These are phyloP conservation scores for Bertia moriformis DNA, from an alignment of 2,329 filamentous ascomycete genomes.

Conservation along the genomic window DNA sequence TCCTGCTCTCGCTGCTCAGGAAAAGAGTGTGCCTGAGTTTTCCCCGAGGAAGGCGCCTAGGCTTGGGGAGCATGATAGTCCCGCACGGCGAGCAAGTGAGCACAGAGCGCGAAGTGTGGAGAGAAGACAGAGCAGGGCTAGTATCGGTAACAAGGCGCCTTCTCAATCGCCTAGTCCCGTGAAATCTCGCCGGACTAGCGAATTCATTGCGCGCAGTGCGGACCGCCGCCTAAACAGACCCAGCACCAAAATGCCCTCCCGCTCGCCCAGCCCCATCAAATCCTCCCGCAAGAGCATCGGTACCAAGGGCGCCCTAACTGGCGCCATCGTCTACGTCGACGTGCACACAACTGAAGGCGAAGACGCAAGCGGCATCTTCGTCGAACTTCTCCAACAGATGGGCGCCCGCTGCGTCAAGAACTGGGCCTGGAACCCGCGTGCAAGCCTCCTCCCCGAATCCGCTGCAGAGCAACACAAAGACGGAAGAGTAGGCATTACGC, in stretches of 20 bases:
- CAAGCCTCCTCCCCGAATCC: neutral
- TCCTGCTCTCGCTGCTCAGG: neutral
- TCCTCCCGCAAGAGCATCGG: slow-evolving; percentile 35
- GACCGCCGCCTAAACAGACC: too few relatives aligned
- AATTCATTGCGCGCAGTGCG: neutral
- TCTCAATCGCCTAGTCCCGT: neutral
- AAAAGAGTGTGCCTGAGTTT: neutral
- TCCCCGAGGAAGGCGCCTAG: neutral
- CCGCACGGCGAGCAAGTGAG: neutral
- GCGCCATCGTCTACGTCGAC: slow-evolving; percentile 69
- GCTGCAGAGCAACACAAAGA: slow-evolving; percentile 7
- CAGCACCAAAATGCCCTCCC: neutral
- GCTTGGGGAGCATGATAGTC: neutral
- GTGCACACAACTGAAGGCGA: slow-evolving; percentile 70
- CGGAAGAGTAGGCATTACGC: slow-evolving; percentile 60
- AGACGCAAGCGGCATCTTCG: slow-evolving; percentile 68
- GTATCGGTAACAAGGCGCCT: too few relatives aligned
- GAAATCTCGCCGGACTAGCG: neutral
- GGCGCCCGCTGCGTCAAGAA: slow-evolving; percentile 65
- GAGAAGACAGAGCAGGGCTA: neutral
- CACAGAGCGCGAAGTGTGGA: neutral
- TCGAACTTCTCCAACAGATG: slow-evolving; percentile 66
- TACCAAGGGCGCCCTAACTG: slow-evolving; percentile 40
- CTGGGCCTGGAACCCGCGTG: slow-evolving; percentile 57
- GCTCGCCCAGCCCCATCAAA: slow-evolving; percentile 38